These are phyloP conservation scores for Colletotrichum truncatum DNA, from an alignment of 2,329 filamentous ascomycete species.

Conservation along the genomic window DNA sequence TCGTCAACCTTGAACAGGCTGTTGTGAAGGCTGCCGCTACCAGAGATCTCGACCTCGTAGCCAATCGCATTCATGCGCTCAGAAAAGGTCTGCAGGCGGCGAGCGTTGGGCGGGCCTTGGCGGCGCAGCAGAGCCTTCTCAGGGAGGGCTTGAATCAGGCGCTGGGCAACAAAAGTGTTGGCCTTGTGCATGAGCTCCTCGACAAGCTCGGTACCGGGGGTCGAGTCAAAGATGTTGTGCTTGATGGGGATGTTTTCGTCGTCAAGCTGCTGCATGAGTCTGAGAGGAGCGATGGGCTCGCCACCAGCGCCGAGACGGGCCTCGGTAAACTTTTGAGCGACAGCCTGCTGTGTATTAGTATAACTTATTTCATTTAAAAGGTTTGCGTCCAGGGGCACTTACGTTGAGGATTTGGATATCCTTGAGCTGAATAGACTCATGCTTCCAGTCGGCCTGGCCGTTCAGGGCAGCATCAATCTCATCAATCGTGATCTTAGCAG, in stretches of 20 bases:
- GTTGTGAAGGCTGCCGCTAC: constrained; percentile 91
- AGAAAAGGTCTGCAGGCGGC: constrained; percentile 88
- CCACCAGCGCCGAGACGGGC: constrained; percentile 82
- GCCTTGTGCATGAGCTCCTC: constrained; percentile 96
- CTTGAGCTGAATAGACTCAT: constrained; percentile 73
- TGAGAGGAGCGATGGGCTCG: constrained; percentile 83
- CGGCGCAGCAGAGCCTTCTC: constrained; percentile 93
- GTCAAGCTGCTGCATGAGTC: constrained; percentile 91
- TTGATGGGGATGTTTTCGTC: constrained; percentile 98
- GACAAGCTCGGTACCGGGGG: constrained; percentile 88
- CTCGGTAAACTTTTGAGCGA: constrained; percentile 92
- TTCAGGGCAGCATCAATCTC: constrained; percentile 86
- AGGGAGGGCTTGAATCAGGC: constrained; percentile 79
- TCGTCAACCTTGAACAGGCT: constrained; percentile 95
- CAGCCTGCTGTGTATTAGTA: constrained; percentile 58
- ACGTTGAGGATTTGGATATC: constrained; percentile 84
- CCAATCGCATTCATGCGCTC: constrained; percentile 93
- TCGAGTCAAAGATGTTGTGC: constrained; percentile 94
- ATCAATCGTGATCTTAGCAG: constrained; percentile 83
- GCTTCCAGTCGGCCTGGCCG: constrained; percentile 68
- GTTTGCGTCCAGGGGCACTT: constrained; percentile 41
- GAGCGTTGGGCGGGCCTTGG: constrained; percentile 84
- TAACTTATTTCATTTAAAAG: neutral
- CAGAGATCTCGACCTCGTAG: constrained; percentile 87
- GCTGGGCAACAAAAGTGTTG: constrained; percentile 89